Conservation (phyloP, 805 yeast species). For the Candida stauntonica region DNA sequence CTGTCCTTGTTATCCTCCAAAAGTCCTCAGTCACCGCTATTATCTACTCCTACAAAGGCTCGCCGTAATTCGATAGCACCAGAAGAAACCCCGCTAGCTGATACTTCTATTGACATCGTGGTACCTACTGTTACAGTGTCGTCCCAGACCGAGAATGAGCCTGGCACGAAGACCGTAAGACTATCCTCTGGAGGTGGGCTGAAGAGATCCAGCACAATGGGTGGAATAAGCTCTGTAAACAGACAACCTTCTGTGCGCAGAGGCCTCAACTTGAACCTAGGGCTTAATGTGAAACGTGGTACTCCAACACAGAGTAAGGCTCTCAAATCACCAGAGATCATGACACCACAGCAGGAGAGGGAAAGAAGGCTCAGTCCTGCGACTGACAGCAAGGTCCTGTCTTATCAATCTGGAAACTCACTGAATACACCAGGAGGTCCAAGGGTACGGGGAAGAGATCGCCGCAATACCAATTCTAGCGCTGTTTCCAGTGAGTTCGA, state of each 20-base stretch:
- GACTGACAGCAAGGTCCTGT: conserved; percentile 5
- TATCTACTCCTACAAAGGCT: conserved; percentile 27
- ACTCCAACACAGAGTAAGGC: not conserved
- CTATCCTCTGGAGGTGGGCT: conserved; percentile 8
- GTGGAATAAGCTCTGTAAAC: conserved; percentile 19
- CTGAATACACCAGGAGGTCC: no score
- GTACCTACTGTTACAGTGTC: no score
- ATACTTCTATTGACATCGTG: not conserved
- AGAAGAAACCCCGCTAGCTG: conserved; percentile 21
- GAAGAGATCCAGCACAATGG: conserved; percentile 23
- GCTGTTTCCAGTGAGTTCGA: conserved; percentile 15
- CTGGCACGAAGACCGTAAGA: conserved; percentile 4
- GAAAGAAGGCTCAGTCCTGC: conserved; percentile 3
- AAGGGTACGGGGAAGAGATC: no score
- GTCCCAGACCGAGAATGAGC: no score
- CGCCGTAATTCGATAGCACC: conserved; percentile 22
- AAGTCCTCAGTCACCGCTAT: conserved; percentile 16
- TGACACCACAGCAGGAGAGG: conserved; percentile 11
- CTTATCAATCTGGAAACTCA: not conserved
- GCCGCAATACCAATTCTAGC: conserved; percentile 23
- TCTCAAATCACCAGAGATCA: conserved; percentile 10
- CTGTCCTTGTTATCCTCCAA: not conserved
- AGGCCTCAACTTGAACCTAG: conserved; percentile 26
- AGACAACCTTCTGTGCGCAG: conserved; percentile 17
- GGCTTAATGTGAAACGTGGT: conserved; percentile 14